Conservation (phyloP, 2,329 filamentous ascomycete genomes). For the Cryphonectria parasitica region DNA sequence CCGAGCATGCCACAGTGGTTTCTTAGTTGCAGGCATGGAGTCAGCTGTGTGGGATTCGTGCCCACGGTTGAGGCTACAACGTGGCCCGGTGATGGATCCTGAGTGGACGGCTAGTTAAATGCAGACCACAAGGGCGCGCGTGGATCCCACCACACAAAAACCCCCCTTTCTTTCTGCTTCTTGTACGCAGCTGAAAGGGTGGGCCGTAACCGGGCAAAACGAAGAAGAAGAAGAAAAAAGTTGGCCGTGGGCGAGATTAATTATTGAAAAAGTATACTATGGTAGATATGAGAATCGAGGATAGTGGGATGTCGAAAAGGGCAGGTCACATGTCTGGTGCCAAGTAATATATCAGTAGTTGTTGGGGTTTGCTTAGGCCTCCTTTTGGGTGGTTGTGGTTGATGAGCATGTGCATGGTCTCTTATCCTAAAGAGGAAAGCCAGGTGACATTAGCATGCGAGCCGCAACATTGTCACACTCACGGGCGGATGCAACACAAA, state of each 20-base stretch:
- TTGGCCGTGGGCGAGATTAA: background rate
- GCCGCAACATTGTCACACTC: background rate
- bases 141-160: background rate
- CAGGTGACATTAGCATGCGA: constrained; percentile 5
- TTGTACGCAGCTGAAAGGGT: background rate
- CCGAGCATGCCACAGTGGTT: no score
- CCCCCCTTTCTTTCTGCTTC: background rate
- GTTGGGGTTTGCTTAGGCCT: background rate
- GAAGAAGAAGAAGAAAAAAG: background rate
- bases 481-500: constrained; percentile 8
- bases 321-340: constrained; percentile 3
- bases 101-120: constrained; percentile 1
- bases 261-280: background rate
- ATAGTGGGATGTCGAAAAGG: background rate
- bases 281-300: background rate
- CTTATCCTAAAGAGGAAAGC: background rate
- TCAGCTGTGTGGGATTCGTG: constrained; percentile 1
- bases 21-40: constrained; percentile 3
- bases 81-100: constrained; percentile 13
- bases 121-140: background rate
- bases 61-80: constrained; percentile 2
- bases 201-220: background rate
- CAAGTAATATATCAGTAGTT: background rate
- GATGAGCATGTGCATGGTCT: constrained; percentile 3
- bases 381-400: background rate